These are phyloP conservation scores for Plenodomus lindquistii DNA, from an alignment of 2,329 filamentous ascomycete species.

Conservation along the genomic window DNA sequence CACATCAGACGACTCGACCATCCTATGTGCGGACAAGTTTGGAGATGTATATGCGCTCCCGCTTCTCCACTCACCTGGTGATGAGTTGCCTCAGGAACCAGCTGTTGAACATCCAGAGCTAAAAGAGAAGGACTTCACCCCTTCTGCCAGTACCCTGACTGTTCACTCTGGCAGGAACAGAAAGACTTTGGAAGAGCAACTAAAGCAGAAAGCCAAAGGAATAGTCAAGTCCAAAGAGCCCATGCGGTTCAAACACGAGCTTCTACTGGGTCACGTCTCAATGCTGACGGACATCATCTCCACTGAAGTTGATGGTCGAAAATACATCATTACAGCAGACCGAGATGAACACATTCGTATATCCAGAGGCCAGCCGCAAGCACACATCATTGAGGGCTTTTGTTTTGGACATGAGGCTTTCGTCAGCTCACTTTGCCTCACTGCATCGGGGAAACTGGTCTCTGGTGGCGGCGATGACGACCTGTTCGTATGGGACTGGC, in stretches of 20 bases:
- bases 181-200: conserved; percentile 60
- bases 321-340: conserved; percentile 69
- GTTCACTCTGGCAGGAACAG: conserved; percentile 66
- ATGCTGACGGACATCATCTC: conserved; percentile 80
- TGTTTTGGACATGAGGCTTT: conserved; percentile 90
- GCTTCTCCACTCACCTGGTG: conserved; percentile 56
- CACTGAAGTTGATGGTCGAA: conserved; percentile 54
- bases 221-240: conserved; percentile 53
- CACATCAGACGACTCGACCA: conserved; percentile 69
- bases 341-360: conserved; percentile 86
- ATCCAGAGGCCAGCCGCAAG: conserved; percentile 77
- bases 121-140: conserved; percentile 48
- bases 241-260: conserved; percentile 69
- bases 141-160: conserved; percentile 61
- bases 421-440: conserved; percentile 74
- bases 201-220: conserved; percentile 49
- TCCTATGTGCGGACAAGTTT: conserved; percentile 91
- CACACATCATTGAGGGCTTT: conserved; percentile 85
- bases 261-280: conserved; percentile 91
- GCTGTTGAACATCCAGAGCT: conserved; percentile 15
- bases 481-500: conserved; percentile 84
- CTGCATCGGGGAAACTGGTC: conserved; percentile 67
- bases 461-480: conserved; percentile 86
- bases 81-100: conserved; percentile 28
- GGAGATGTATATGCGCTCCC: conserved; percentile 93